Evolutionary conservation across 2,329 filamentous ascomycete species (phyloP).

Genomic region (Rachicladosporium sp.): DNA sequence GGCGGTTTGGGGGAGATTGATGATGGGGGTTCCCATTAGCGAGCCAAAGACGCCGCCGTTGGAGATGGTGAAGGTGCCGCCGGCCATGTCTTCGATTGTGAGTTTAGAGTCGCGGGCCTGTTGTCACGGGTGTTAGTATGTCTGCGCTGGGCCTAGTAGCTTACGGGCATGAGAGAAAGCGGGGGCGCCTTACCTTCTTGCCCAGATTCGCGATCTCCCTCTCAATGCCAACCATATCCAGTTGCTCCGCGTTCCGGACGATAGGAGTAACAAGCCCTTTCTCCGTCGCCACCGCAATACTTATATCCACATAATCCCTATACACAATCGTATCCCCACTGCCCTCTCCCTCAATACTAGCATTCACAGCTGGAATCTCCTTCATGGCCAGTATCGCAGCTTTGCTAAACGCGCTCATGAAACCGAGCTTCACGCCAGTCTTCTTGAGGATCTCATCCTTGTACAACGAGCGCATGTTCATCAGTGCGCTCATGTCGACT

Average conservation of each 20-base stretch:
- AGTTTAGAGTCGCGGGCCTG: conserved; percentile 90
- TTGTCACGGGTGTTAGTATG: conserved; percentile 2
- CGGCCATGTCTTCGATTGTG: conserved; percentile 98
- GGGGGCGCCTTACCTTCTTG: conserved; percentile 60
- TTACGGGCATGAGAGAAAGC: neutral
- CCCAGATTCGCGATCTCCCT: conserved; percentile 84
- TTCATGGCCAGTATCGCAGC: conserved; percentile 86
- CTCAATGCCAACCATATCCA: conserved; percentile 85
- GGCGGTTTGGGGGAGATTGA: conserved; percentile 87
- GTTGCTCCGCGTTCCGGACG: conserved; percentile 78
- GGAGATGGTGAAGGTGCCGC: conserved; percentile 95
- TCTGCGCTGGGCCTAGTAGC: conserved; percentile 2
- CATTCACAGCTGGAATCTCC: conserved; percentile 88
- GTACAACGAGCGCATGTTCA: conserved; percentile 95
- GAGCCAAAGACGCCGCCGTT: conserved; percentile 96
- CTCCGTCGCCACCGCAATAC: conserved; percentile 90
- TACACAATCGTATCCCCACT: conserved; percentile 97
- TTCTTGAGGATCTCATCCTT: conserved; percentile 95
- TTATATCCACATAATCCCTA: conserved; percentile 95
- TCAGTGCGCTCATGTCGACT: conserved; percentile 95
- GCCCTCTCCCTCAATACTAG: conserved; percentile 89
- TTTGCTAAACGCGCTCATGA: conserved; percentile 95
- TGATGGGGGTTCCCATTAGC: conserved; percentile 94
- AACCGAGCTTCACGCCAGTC: conserved; percentile 94
- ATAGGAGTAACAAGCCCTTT: conserved; percentile 96